phyloP scores from a whole-genome alignment of 2,329 filamentous ascomycete species.

The Rugonectria rugulosa region DNA sequence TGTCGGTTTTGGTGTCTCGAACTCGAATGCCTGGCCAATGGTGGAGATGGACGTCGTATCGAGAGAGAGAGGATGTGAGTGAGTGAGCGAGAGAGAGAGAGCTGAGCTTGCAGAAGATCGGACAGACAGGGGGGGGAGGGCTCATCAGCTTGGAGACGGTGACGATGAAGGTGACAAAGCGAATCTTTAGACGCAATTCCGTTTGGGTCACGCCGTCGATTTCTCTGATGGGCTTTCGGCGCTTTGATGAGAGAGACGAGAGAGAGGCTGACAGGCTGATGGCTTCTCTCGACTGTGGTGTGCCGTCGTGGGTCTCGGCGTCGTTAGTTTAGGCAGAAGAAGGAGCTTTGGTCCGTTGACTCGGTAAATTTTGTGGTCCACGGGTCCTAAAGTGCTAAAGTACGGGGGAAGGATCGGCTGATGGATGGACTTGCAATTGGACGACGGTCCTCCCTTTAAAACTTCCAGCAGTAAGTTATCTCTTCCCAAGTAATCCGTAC shows the following conservation, averaged over 20 bases:
- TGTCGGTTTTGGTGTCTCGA: no score
- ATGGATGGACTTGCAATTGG: slow-evolving; percentile 31
- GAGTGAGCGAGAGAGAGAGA: no score
- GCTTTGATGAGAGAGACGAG: slow-evolving; percentile 7
- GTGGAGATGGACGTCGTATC: no score
- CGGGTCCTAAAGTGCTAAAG: no score
- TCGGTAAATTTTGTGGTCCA: slow-evolving; percentile 35
- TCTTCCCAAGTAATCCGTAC: no score
- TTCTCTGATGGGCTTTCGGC: slow-evolving; percentile 10
- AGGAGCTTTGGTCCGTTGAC: slow-evolving; percentile 32
- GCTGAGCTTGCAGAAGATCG: no score
- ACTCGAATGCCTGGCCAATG: no score
- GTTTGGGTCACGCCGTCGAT: slow-evolving; percentile 16
- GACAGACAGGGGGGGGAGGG: no score
- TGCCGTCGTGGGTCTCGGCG: slow-evolving; percentile 31
- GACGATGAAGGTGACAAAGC: not conserved
- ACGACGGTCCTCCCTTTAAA: slow-evolving; percentile 16
- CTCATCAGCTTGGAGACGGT: no score
- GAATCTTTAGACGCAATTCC: not conserved
- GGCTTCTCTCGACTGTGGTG: slow-evolving; percentile 15
- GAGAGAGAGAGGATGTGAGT: no score
- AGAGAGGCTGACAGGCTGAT: slow-evolving; percentile 10
- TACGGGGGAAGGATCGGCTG: slow-evolving; percentile 8
- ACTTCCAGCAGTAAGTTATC: slow-evolving; percentile 1
- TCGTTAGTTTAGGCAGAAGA: slow-evolving; percentile 39